These are phyloP conservation scores for Gracilariopsis chorda DNA, from an alignment of 23 red algal genomes.

Conservation along the genomic window DNA sequence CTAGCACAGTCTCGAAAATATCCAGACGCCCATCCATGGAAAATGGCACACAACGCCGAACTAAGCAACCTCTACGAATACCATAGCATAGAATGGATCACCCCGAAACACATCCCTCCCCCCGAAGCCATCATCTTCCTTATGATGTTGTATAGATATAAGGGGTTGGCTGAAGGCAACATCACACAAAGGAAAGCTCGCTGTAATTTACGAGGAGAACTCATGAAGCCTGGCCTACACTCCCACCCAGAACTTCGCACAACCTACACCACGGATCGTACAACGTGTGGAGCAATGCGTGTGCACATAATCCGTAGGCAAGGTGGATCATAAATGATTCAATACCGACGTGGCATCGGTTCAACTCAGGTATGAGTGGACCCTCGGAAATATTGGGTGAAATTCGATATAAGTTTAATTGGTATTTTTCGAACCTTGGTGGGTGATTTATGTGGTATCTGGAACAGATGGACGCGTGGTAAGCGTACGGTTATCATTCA, in stretches of 20 bases:
- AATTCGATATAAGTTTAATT: too few species aligned
- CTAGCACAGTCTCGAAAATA: neutral
- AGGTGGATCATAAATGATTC: too few species aligned
- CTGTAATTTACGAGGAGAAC: slow-evolving; percentile 15
- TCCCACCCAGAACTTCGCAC: neutral
- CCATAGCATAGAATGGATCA: neutral
- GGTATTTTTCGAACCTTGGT: too few species aligned
- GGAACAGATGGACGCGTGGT: too few species aligned
- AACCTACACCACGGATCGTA: neutral
- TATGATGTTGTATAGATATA: neutral
- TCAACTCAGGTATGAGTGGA: too few species aligned
- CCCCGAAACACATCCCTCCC: neutral
- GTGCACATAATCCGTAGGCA: too few species aligned
- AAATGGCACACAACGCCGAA: neutral
- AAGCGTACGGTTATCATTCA: too few species aligned
- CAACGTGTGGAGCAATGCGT: too few species aligned
- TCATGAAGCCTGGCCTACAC: slow-evolving; percentile 34
- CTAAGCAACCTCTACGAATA: neutral
- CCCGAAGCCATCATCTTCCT: neutral
- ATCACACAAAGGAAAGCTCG: slow-evolving; percentile 8
- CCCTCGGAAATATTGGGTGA: too few species aligned
- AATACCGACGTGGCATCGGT: too few species aligned
- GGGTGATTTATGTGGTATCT: too few species aligned
- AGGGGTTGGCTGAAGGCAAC: neutral
- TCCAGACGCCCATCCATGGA: neutral